Percentiles rank a stretch among this genome's conserved stretches.
These are phyloP conservation scores for Ustilago sp. DNA, from an alignment of 1,284 basidiomycete species.

Conservation along the genomic window DNA sequence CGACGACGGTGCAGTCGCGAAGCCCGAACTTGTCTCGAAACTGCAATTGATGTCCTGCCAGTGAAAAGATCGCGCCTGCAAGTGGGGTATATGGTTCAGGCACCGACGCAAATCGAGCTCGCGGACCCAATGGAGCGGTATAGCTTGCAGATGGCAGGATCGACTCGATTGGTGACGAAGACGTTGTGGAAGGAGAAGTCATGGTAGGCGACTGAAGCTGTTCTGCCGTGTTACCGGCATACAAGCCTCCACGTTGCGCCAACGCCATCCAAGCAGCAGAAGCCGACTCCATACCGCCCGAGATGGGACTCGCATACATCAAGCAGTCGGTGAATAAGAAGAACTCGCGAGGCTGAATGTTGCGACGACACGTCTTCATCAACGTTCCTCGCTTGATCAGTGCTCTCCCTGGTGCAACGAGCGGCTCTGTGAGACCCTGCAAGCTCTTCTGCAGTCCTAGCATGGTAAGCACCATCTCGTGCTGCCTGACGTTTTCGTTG, in stretches of 20 bases:
- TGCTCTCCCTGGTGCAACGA: constrained; percentile 63
- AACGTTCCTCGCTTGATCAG: constrained; percentile 63
- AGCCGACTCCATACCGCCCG: constrained; percentile 57
- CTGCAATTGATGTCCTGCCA: constrained; percentile 56
- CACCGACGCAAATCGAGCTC: constrained; percentile 22
- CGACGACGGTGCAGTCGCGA: constrained; percentile 65
- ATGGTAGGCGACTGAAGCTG: constrained; percentile 19
- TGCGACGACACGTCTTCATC: constrained; percentile 65
- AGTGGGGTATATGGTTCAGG: constrained; percentile 45
- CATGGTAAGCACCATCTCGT: constrained; percentile 66
- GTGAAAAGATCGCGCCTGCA: constrained; percentile 48
- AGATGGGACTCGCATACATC: constrained; percentile 60
- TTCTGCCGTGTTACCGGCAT: constrained; percentile 23
- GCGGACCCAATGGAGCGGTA: constrained; percentile 15
- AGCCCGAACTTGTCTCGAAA: constrained; percentile 64
- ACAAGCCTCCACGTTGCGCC: constrained; percentile 77
- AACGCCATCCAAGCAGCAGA: constrained; percentile 58
- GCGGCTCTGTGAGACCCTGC: constrained; percentile 59
- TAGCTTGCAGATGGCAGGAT: constrained; percentile 19
- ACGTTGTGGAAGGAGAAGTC: constrained; percentile 73
- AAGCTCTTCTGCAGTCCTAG: constrained; percentile 64
- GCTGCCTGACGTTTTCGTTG: constrained; percentile 67
- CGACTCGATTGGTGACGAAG: constrained; percentile 75
- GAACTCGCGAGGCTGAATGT: constrained; percentile 66
- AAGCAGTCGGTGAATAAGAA: constrained; percentile 68